phyloP scores from a whole-genome alignment of 257 asterid species.

The Nemophila menziesii region DNA sequence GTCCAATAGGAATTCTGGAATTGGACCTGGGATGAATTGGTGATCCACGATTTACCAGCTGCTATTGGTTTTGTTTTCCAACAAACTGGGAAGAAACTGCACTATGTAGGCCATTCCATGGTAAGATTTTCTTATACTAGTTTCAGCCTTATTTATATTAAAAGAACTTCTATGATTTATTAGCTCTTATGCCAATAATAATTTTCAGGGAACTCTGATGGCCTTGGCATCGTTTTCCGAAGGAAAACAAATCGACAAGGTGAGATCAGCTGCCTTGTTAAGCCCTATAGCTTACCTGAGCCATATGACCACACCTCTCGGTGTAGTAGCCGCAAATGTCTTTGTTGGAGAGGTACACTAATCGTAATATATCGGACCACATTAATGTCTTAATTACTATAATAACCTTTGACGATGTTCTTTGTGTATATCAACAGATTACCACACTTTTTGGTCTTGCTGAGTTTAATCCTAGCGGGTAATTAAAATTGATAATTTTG shows the following conservation, averaged over 20 bases:
- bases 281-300: slow-evolving; percentile 80
- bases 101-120: slow-evolving; percentile 38
- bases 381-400: too few species aligned
- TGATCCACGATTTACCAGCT: slow-evolving; percentile 26
- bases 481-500: slow-evolving; percentile 1
- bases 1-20: slow-evolving; percentile 30
- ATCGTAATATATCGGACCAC: background rate
- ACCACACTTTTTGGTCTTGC: slow-evolving; percentile 53
- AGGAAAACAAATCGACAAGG: slow-evolving; percentile 55
- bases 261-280: slow-evolving; percentile 62
- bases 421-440: slow-evolving; percentile 28
- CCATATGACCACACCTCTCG: slow-evolving; percentile 66
- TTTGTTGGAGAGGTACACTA: slow-evolving; percentile 63
- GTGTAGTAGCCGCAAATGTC: slow-evolving; percentile 39
- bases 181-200: background rate
- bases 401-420: background rate
- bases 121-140: slow-evolving; percentile 15
- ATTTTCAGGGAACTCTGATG: slow-evolving; percentile 62
- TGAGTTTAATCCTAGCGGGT: slow-evolving; percentile 75
- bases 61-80: slow-evolving; percentile 15
- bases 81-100: slow-evolving; percentile 24
- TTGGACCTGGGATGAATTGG: slow-evolving; percentile 46
- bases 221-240: slow-evolving; percentile 69
- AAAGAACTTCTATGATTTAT: too few species aligned
- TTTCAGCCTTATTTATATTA: too few species aligned